A percentile compares a stretch with the other conserved stretches of the same genome.
These are phyloP conservation scores for Polytolypa hystricis DNA, from an alignment of 2,329 filamentous ascomycete genomes.

Conservation along the genomic window DNA sequence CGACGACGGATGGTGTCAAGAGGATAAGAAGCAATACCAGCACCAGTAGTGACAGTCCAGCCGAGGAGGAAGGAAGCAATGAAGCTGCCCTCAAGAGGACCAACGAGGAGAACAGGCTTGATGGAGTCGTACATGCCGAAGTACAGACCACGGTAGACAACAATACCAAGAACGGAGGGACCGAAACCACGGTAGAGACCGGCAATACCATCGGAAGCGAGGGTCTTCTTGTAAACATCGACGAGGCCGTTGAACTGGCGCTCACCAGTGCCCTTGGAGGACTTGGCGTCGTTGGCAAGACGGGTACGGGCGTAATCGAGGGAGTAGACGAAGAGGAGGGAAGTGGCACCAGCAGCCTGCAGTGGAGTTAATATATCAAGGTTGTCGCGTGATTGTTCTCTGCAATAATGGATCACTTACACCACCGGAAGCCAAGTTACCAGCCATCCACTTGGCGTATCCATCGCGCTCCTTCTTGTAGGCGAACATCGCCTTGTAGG, in stretches of 20 bases:
- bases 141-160: conserved; percentile 99
- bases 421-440: conserved; percentile 99
- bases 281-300: conserved; percentile 99
- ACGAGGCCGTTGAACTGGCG: conserved; percentile 99
- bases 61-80: conserved; percentile 97
- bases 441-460: conserved; percentile 97
- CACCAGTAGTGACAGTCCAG: conserved; percentile 99
- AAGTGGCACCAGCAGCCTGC: conserved; percentile 95
- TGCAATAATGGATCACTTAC: no score
- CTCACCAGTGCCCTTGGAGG: conserved; percentile 83
- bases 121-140: conserved; percentile 99
- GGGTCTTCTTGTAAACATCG: conserved; percentile 99
- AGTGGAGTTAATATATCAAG: no score
- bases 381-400: no score
- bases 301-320: conserved; percentile 99
- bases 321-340: conserved; percentile 99
- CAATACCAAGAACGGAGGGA: conserved; percentile 96
- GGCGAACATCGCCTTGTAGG: conserved; percentile 99
- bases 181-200: conserved; percentile 99
- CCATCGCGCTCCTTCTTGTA: conserved; percentile 99
- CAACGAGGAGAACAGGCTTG: conserved; percentile 95
- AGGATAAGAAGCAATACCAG: conserved; percentile 99
- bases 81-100: conserved; percentile 94
- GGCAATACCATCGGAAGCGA: conserved; percentile 94
- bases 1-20: conserved; percentile 99